Base-by-base conservation (phyloP, 2,329 filamentous ascomycete genomes). In the Aphanocladium album region DNA sequence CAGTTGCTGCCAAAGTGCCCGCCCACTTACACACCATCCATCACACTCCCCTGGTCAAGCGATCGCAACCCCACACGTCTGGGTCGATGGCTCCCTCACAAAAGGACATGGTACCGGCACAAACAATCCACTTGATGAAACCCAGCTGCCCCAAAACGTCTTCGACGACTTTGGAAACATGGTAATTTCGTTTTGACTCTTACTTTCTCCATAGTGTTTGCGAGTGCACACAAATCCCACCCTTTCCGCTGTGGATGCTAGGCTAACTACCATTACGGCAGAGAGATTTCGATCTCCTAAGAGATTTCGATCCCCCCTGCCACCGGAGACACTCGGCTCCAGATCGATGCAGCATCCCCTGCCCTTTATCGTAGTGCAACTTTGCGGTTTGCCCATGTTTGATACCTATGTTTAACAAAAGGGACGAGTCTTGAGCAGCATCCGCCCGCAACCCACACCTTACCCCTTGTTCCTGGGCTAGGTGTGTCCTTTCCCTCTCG, bases 121-220 rank as follows among this genome's bases (percentile, higher is more conserved):
- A 46, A 27, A 35, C 17, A 11, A 11, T 33, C 56, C 35, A 16
- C 23, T 35, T 39, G 51, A 50, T 60, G 58, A 47, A 45, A 14
- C 43, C 27, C 25, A 16, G 6, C n/a, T 4, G 11, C 17, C 11
- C 41, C 53, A 19, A 59, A 57, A 27, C 37, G 25, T 35, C 37
- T 39, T 52, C 45, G 47, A 35, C 47, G 57, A 59, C 56, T 51
- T 43, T 52, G 49, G 21, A 50, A 60, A 60, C 59, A 56, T 57
- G 59, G 46, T 35, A 51, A 57, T 61, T 45, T 61, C 52, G 17
- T 61, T 60, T 57, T 61, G 51, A 61, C 51, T 57, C 52, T 43
- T 41, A 2, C 21, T 8, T 49, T 33, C 39, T 21, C 37, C 37
- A 17, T 43, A 17, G 17, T 51, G 46, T 51, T 51, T 33, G 23